Conservation (phyloP, 73 alveolate genomes). For the Effrenium voratum region DNA sequence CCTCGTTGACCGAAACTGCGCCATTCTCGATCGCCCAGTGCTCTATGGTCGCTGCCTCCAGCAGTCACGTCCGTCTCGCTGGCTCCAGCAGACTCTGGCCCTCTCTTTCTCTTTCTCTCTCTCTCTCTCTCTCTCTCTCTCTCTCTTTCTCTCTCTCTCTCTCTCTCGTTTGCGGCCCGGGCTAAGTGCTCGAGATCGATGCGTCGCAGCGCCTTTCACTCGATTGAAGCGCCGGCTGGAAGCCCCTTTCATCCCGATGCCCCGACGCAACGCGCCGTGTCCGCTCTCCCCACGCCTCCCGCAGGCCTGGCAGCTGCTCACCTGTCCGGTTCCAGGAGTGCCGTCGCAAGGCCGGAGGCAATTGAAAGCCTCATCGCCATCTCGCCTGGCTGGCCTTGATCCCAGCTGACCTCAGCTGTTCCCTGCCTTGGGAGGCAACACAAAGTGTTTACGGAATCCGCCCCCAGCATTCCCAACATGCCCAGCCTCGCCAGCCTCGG, state of each 20-base stretch:
- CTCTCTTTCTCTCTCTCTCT: neutral
- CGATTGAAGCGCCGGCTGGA: neutral
- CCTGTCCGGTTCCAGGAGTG: too few relatives aligned
- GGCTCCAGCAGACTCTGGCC: neutral
- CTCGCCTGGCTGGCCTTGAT: neutral
- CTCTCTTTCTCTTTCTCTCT: neutral
- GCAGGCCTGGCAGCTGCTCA: slow-evolving; percentile 11
- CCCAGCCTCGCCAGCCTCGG: slow-evolving; percentile 21
- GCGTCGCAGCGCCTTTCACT: neutral
- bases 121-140: neutral
- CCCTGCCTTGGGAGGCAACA: too few relatives aligned
- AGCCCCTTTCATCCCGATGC: neutral
- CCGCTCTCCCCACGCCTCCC: neutral
- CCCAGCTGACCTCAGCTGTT: slow-evolving; percentile 19
- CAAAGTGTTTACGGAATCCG: slow-evolving; percentile 12
- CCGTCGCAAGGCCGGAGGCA: too few relatives aligned
- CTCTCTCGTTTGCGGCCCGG: neutral
- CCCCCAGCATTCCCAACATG: neutral
- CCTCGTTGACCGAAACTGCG: slow-evolving; percentile 58
- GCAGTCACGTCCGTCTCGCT: neutral
- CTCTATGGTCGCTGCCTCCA: slow-evolving; percentile 4
- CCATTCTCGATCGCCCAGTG: slow-evolving; percentile 69
- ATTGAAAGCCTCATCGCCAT: neutral
- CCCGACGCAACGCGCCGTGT: neutral
- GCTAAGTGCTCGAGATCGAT: neutral